Base-by-base conservation (phyloP, 495 filamentous ascomycete species). In the Oidiodendron maius region DNA sequence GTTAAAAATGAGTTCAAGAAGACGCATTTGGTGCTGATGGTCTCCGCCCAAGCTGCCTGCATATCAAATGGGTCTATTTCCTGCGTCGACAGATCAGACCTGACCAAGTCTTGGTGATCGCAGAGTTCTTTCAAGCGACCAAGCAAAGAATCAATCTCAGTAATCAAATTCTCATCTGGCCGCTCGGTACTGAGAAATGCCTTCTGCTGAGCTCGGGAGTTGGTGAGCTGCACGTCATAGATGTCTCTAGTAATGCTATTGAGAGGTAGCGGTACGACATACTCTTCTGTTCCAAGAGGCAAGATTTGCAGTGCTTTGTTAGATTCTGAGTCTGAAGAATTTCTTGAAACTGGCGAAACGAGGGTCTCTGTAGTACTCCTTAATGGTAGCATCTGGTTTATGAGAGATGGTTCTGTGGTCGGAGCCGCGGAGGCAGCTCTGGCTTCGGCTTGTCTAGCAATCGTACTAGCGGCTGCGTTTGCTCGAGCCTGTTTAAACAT, bases 1-100 rank as follows among this genome's bases (percentile, higher is more conserved):
- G 25, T 35, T 10, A 62, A 22, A 20, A 62, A 41, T 15, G 54
- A 50, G 4, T 37, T 35, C 3, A 62, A 10, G 38, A 62, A 62
- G 3, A 55, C 50, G 25, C 59, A 62, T 38, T 62, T 62, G 0
- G 59, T 51, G 44, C 59, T 62, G 4, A 56, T 36, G 3, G 25
- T 57, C 46, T 59, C 56, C 4, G 59, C 56, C 45, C 38, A 57
- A 38, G 34, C 57, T 3, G 56, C 52, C 35, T 56, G 55, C 4
- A 2, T 21, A n/a, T 48, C 24, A 20, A 16, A 21, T 4, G 46
- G 10, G 0, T 46, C 40, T 4, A 22, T 43, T 34, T 26, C 47
- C 37, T 62, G 56, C 9, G 52, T 54, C n/a, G 44, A 38, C 8
- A 20, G 40, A 17, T 46, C 41, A 12, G 47, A 39, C 1, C 22